A percentile compares a stretch with the other conserved stretches of the same genome.
Evolutionary conservation across 345 rosid species (phyloP).

Genomic region (Trapa bicornis): DNA sequence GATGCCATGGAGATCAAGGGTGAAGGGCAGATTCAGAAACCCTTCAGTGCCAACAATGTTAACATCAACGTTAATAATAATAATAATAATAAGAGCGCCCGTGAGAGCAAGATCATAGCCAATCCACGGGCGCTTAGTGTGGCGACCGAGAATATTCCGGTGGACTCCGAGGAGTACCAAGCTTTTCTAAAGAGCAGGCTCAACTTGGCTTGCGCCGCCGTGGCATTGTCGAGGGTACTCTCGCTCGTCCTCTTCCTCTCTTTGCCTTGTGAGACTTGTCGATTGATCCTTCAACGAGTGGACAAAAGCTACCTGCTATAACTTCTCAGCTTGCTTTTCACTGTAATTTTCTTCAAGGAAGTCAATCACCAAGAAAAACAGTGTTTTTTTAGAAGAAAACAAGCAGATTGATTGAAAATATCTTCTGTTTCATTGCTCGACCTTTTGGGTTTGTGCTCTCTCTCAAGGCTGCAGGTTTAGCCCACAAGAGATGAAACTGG

Average conservation of each 20-base stretch:
- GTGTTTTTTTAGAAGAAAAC: neutral
- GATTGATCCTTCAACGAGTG: no score
- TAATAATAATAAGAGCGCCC: neutral
- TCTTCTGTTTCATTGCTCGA: neutral
- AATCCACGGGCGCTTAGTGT: slow-evolving; percentile 6
- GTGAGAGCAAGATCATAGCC: neutral
- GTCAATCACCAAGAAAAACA: neutral
- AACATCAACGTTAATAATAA: neutral
- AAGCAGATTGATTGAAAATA: neutral
- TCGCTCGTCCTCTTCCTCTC: neutral
- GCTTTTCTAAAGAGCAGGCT: slow-evolving; percentile 54
- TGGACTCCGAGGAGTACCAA: slow-evolving; percentile 36
- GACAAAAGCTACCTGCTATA: neutral
- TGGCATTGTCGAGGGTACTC: slow-evolving; percentile 50
- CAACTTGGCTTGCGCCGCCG: slow-evolving; percentile 51
- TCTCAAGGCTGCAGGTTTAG: neutral
- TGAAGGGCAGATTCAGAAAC: slow-evolving; percentile 6
- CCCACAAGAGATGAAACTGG: neutral
- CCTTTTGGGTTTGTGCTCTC: neutral
- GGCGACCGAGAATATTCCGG: slow-evolving; percentile 9
- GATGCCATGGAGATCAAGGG: slow-evolving; percentile 24
- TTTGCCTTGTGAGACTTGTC: neutral
- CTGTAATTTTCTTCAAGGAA: neutral
- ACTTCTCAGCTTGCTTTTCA: neutral
- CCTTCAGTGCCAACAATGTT: neutral